Evolutionary conservation across 1,284 basidiomycete species (phyloP), one percentile per base, ranked within the genome.

Genomic region (Neolentinus lepideus): DNA sequence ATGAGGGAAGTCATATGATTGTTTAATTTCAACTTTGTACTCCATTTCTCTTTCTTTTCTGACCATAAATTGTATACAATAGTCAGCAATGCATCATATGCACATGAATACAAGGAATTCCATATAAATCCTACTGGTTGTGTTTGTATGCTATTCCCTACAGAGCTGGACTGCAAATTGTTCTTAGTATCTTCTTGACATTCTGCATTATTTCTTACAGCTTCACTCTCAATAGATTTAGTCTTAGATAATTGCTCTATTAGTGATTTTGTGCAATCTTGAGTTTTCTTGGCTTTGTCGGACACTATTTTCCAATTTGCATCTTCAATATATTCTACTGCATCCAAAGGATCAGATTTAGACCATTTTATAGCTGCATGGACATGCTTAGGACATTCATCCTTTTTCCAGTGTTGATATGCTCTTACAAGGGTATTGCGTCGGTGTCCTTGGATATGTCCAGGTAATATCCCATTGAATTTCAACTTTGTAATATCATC

Each of bases 401-500:
- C 33, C 24, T 36, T 58, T 54, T 63, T 62, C 22, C 38, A 47
- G 22, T 33, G 29, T 21, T 58, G 59, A 59, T 59, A 68, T n/a
- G 51, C 14, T 21, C 46, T 8, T 22, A 70, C 61, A 1, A 66
- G 35, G 6, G 56, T 35, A 27, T 59, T 52, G 36, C 64, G n/a
- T 2, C 55, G 54, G 8, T 54, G 45, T 26, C 60, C 62, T 29
- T 36, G 14, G 10, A 72, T 57, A 24, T 12, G 36, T 0, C 24
- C 16, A 6, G 63, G 64, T 2, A 72, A 55, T 9, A 45, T 48
- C 4, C 59, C 59, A 11, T 64, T 48, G 54, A 62, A 66, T 14
- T 56, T 33, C 9, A 70, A 53, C 16, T 33, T 31, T 1, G 69
- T 71, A 2, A 71, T 69, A 2, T 70, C 60, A 62, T 72, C 65